Evolutionary conservation across 2,329 filamentous ascomycete genomes (phyloP).

Genomic region (Ceratocystis huliohia): DNA sequence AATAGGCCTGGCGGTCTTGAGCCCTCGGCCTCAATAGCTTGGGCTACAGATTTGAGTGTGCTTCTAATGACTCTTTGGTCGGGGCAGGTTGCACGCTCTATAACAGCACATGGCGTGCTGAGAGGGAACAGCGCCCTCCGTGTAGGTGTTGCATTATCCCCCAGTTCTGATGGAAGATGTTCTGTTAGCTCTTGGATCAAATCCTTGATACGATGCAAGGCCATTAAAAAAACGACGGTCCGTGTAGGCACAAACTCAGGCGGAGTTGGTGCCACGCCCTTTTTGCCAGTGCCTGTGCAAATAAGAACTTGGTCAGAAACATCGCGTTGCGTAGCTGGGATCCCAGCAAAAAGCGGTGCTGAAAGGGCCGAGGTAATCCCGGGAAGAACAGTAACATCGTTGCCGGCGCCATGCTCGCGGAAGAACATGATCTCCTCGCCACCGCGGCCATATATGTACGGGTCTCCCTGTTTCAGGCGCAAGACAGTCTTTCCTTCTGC

Average conservation of each 20-base stretch:
- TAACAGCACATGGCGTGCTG: slow-evolving; percentile 76
- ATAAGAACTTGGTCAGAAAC: slow-evolving; percentile 87
- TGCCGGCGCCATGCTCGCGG: slow-evolving; percentile 53
- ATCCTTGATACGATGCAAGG: slow-evolving; percentile 67
- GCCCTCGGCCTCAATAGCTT: slow-evolving; percentile 78
- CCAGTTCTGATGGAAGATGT: slow-evolving; percentile 26
- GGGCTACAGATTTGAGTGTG: slow-evolving; percentile 63
- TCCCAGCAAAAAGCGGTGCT: slow-evolving; percentile 75
- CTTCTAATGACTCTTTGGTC: slow-evolving; percentile 89
- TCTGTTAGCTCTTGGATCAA: slow-evolving; percentile 59
- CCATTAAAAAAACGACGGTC: slow-evolving; percentile 92
- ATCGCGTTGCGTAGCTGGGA: slow-evolving; percentile 78
- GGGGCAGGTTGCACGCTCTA: slow-evolving; percentile 85
- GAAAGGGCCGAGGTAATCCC: slow-evolving; percentile 81
- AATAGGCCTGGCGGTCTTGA: slow-evolving; percentile 79
- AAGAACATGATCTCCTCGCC: slow-evolving; percentile 89
- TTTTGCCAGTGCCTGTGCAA: slow-evolving; percentile 92
- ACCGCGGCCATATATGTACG: slow-evolving; percentile 88
- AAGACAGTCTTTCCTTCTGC: slow-evolving; percentile 63
- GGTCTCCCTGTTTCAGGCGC: slow-evolving; percentile 89
- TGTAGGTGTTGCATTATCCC: slow-evolving; percentile 23
- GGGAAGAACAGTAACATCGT: slow-evolving; percentile 58
- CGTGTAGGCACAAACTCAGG: slow-evolving; percentile 64
- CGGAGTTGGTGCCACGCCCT: slow-evolving; percentile 69
- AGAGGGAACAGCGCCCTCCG: slow-evolving; percentile 49